Evolutionary conservation across 768 basidiomycete species (phyloP).

Genomic region (Cystofilobasidium macerans): DNA sequence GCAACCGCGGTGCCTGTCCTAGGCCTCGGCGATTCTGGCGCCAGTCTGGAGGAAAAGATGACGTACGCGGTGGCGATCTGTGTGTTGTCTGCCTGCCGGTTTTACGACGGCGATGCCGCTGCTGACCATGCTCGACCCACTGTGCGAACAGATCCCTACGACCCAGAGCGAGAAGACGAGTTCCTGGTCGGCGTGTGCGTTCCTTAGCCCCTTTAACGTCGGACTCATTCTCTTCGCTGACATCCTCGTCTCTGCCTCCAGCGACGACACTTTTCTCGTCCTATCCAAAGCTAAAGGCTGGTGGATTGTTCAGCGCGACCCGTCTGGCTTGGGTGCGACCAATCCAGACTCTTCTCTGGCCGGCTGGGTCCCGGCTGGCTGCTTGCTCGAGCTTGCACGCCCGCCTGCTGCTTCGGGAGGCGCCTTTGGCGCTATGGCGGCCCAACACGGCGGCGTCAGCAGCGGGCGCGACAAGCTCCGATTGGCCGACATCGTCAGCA

Average conservation of each 20-base stretch:
- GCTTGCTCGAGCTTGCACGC: slow-evolving; percentile 80
- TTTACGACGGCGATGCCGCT: slow-evolving; percentile 6
- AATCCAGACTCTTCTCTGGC: slow-evolving; percentile 59
- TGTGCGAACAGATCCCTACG: slow-evolving; percentile 75
- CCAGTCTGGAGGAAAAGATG: not conserved
- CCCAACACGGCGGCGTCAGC: slow-evolving; percentile 2
- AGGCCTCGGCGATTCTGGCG: not conserved
- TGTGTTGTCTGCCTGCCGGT: not conserved
- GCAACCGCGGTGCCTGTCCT: not conserved
- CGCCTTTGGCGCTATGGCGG: not conserved
- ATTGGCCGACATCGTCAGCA: slow-evolving; percentile 73
- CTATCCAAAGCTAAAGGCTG: slow-evolving; percentile 89
- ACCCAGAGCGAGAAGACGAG: slow-evolving; percentile 96
- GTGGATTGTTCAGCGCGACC: slow-evolving; percentile 98
- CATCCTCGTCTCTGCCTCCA: slow-evolving; percentile 37
- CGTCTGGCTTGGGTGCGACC: slow-evolving; percentile 55
- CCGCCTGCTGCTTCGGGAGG: slow-evolving; percentile 49
- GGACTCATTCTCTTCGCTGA: not conserved
- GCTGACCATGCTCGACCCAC: not conserved
- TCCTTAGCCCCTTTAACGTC: not conserved
- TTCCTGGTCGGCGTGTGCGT: slow-evolving; percentile 93
- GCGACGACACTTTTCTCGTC: slow-evolving; percentile 88
- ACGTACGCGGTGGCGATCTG: slow-evolving; percentile 8
- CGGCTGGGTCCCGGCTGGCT: slow-evolving; percentile 97
- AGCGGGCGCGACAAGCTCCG: slow-evolving; percentile 29